Base-by-base conservation (phyloP, 1,139 yeast genomes). In the Suhomyces atakaporum region DNA sequence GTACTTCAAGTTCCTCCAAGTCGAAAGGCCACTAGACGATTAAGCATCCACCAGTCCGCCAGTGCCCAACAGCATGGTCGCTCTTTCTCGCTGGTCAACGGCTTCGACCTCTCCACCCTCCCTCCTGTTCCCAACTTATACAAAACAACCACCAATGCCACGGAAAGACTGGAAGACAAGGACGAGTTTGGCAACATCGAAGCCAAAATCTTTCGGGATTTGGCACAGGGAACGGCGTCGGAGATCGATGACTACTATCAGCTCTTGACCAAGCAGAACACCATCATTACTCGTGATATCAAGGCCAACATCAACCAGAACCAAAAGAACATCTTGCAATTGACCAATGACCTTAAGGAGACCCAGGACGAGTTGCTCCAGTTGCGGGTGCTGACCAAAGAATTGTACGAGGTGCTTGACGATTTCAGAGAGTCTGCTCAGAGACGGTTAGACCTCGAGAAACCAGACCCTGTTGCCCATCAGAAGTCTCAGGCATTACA, bases 381-480 rank as follows among this genome's bases (percentile, higher is more conserved):
- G 33, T 64, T 89, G 42, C 75, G 95, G 35, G 66, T 69, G 6
- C 71, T 77, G 27, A 75, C 89, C 11, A 73, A 69, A 40, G 86
- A 81, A 21, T 62, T 89, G 29, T 76, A 77, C 43, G 79, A 73
- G 11, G 78, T 85, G 5, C 66, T 86, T 38, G 74, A 73, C 24
- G 84, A 84, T 29, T 83, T 89, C 66, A 70, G 74, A 27, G 83
- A 79, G 29, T 74, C 84, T 22, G 96, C 96, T 0, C 79, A 79
- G 47, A 69, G 79, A 29, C 58, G 81, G 41, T 48, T 81, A 11
- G 77, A 69, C 22, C 49, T 71, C 25, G 80, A 72, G 44, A 54
- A 56, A 7, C 66, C 61, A 14, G 31, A 33, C 8, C 9, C 13
- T 13, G 16, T 28, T 6, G 16, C 39, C 10, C 40, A 25, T 12